These are phyloP conservation scores for Forsythia viridissima DNA, from an alignment of 257 asterid genomes.

Conservation along the genomic window DNA sequence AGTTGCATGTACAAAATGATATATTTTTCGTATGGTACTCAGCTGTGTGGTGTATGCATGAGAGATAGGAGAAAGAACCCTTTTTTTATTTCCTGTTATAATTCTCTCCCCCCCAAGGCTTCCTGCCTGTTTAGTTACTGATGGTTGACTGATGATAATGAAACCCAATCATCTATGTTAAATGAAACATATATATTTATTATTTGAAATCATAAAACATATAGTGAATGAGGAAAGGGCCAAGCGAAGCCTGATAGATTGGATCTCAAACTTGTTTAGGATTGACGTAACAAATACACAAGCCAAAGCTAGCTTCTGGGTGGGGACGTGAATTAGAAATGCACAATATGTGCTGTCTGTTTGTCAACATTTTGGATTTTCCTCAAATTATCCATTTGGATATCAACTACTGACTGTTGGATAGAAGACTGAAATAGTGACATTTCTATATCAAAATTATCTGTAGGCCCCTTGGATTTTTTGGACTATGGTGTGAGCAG, in stretches of 20 bases:
- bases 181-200: not conserved
- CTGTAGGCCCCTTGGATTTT: not conserved
- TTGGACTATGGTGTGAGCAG: not conserved
- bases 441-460: not conserved
- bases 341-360: too few species aligned
- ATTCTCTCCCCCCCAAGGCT: not conserved
- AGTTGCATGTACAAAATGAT: not conserved
- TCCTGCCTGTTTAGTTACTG: not conserved
- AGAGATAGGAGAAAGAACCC: not conserved
- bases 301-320: not conserved
- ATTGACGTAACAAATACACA: not conserved
- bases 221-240: not conserved
- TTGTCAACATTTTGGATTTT: not conserved
- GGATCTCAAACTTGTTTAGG: conserved; percentile 5
- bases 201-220: not conserved
- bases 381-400: not conserved
- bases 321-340: not conserved
- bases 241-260: conserved; percentile 3
- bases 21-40: not conserved
- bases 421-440: not conserved
- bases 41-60: not conserved
- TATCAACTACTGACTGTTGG: not conserved
- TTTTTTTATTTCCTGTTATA: not conserved
- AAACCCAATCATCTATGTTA: not conserved
- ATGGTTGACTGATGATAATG: not conserved